Evolutionary conservation across 495 filamentous ascomycete genomes (phyloP).

Genomic region (Penicillium riverlandense): DNA sequence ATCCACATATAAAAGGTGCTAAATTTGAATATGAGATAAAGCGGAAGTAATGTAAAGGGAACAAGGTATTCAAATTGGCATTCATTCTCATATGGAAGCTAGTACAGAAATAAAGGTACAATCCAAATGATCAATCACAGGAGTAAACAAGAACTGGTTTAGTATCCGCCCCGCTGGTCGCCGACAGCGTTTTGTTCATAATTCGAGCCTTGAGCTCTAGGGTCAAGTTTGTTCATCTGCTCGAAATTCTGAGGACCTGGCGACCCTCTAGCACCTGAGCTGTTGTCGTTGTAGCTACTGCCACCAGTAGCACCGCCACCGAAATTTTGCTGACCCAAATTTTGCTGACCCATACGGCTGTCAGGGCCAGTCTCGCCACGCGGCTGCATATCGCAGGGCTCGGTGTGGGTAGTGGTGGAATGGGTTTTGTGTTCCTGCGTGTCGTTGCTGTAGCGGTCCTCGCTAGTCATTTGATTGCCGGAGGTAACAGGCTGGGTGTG

Average conservation of each 20-base stretch:
- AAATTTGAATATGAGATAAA: no score
- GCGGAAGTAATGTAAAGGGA: no score
- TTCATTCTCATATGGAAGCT: no score
- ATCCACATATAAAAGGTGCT: no score
- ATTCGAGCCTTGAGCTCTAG: not conserved
- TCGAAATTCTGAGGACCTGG: constrained; percentile 1
- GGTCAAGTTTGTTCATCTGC: constrained; percentile 5
- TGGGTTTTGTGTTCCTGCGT: constrained; percentile 11
- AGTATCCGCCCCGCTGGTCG: constrained; percentile 7
- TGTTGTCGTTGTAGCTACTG: constrained; percentile 1
- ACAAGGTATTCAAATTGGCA: no score
- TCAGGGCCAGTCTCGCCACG: not conserved
- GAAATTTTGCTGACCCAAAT: no score
- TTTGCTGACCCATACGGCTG: not conserved
- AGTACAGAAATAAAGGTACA: no score
- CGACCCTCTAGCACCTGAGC: not conserved
- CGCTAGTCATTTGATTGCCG: not conserved
- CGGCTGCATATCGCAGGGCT: constrained; percentile 1
- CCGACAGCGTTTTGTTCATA: not conserved
- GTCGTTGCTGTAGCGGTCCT: constrained; percentile 3
- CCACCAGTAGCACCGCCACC: constrained; percentile 5
- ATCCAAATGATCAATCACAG: no score
- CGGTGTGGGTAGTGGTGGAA: constrained; percentile 2
- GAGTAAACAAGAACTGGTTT: not conserved
- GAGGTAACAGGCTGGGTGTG: not conserved